Evolutionary conservation across 139 green algal species (phyloP).

Genomic region (Coelastrella sp.): DNA sequence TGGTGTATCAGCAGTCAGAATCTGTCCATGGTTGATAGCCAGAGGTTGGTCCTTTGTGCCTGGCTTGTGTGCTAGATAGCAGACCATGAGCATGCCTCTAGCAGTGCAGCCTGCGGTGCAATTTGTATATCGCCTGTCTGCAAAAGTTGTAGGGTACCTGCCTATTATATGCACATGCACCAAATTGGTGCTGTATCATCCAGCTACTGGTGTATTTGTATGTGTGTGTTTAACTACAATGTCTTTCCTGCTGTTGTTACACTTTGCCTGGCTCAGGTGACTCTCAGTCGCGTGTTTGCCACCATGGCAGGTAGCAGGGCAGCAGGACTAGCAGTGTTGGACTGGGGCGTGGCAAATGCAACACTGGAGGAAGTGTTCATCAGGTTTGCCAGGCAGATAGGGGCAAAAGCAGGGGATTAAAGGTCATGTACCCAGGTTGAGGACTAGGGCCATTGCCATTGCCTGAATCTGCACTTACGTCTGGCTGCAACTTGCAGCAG

Average conservation of each 20-base stretch:
- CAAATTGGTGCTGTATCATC: too few species aligned
- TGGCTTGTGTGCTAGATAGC: too few species aligned
- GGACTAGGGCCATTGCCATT: too few species aligned
- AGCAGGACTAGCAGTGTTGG: slow-evolving; percentile 60
- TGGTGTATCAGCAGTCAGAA: background rate
- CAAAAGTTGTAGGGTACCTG: background rate
- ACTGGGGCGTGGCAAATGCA: slow-evolving; percentile 92
- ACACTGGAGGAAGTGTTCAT: slow-evolving; percentile 94
- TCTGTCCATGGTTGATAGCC: background rate
- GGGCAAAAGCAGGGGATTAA: slow-evolving; percentile 48
- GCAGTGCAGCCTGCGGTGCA: too few species aligned
- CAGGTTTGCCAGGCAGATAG: slow-evolving; percentile 61
- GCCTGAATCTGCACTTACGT: too few species aligned
- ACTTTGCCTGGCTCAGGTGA: slow-evolving; percentile 16
- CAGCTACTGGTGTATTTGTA: background rate
- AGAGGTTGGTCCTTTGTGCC: background rate
- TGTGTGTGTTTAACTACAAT: background rate
- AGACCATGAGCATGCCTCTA: too few species aligned
- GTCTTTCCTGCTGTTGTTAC: background rate
- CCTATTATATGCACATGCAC: background rate
- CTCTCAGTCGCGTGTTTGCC: slow-evolving; percentile 72
- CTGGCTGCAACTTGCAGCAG: too few species aligned
- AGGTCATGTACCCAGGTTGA: too few species aligned
- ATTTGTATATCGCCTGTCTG: background rate
- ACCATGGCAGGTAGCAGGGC: slow-evolving; percentile 63